Base-by-base conservation (phyloP, 148 eudicot genomes). In the Hydrangea macrophylla region DNA sequence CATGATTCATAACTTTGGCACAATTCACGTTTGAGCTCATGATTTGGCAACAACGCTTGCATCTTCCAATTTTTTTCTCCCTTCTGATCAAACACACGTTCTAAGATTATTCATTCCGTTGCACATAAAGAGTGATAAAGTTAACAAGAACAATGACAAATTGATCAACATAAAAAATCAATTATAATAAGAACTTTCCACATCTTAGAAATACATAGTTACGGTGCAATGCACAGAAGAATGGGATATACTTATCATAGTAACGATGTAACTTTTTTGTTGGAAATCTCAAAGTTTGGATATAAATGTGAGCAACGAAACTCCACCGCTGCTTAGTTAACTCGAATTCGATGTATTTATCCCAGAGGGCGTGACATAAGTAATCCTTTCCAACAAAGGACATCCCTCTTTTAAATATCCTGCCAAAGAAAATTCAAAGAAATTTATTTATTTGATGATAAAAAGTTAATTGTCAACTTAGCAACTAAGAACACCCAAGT, bases 341-440 rank as follows among this genome's bases (percentile, higher is more conserved):
- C 80, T 90, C 96, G 74, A 76, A 93, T 70, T 82, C 84, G 57
- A 90, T 75, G 80, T 86, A 93, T 60, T 77, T 83, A 73, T 93
- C 94, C 98, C 98, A 93, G 37, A 93, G 70, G 56, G 59, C 74
- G 83, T 90, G 78, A 70, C 95, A 90, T 40, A 68, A 73, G 79
- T 86, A 93, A 78, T 93, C 96, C 70, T 81, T 93, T 70, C 89
- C 95, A 67, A 93, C 88, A 80, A 74, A 83, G 18, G 87, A 86
- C 57, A 90, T 31, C 54, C 83, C 98, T 86, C 87, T 85, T 67
- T 73, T 75, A 80, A 90, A 90, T 72, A 90, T 83, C 63, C 98
- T 93, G 90, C 31, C 18, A 68, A 50, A 69, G 6, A 53, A 67
- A 39, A 31, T 22, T 57, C 31, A 32, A 57, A 58, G 33, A 23